These are phyloP conservation scores for Heimioporus punctisporus DNA, from an alignment of 1,284 basidiomycete species.

Conservation along the genomic window DNA sequence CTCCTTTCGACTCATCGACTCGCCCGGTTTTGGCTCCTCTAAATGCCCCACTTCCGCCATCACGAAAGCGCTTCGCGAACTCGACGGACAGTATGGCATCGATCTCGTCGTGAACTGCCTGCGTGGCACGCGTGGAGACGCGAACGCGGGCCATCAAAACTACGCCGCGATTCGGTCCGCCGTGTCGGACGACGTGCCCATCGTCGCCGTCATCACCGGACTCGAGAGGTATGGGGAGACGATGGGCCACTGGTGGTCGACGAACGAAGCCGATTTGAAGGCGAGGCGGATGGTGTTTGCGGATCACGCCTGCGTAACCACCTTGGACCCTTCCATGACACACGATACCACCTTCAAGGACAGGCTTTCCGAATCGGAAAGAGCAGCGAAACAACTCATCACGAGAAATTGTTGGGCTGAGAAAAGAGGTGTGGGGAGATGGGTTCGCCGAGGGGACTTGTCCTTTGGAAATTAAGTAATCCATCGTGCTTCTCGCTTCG, in stretches of 20 bases:
- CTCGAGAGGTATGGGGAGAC: slow-evolving; percentile 29
- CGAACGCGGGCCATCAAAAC: slow-evolving; percentile 31
- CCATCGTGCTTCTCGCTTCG: slow-evolving; percentile 19
- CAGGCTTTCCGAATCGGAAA: slow-evolving; percentile 25
- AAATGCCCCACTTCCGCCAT: slow-evolving; percentile 28
- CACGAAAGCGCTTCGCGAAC: slow-evolving; percentile 28
- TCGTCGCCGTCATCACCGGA: slow-evolving; percentile 29
- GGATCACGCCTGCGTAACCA: slow-evolving; percentile 32
- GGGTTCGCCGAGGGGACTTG: slow-evolving; percentile 26
- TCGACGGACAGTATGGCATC: slow-evolving; percentile 27
- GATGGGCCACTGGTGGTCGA: slow-evolving; percentile 34
- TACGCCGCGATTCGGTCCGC: slow-evolving; percentile 29
- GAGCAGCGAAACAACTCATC: slow-evolving; percentile 22
- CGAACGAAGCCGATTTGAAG: slow-evolving; percentile 30
- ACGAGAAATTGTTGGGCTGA: slow-evolving; percentile 31
- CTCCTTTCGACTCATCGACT: slow-evolving; percentile 31
- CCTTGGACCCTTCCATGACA: slow-evolving; percentile 18
- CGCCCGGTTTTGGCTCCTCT: slow-evolving; percentile 31
- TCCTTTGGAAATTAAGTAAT: slow-evolving; percentile 29
- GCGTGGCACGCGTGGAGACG: slow-evolving; percentile 29
- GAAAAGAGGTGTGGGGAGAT: slow-evolving; percentile 24
- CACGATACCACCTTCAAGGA: slow-evolving; percentile 22
- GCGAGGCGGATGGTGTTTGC: slow-evolving; percentile 27
- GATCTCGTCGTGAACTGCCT: slow-evolving; percentile 30
- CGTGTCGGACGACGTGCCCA: slow-evolving; percentile 34